These are phyloP conservation scores for Penicillium sp. DNA, from an alignment of 2,329 filamentous ascomycete genomes.

Conservation along the genomic window DNA sequence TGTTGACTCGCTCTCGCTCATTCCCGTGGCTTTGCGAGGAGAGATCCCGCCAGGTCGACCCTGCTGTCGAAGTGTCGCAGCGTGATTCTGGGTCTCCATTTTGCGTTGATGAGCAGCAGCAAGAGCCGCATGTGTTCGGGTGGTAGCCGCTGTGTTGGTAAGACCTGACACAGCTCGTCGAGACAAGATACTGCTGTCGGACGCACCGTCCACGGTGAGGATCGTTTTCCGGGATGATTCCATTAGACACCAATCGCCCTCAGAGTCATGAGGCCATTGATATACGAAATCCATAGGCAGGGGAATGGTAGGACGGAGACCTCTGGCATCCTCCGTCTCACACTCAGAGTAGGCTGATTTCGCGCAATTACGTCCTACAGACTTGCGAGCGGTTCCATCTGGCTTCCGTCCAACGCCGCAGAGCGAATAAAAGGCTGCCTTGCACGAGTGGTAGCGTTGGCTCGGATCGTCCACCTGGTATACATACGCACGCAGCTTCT, in stretches of 20 bases:
- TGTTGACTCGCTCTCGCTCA: constrained; percentile 22
- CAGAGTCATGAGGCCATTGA: constrained; percentile 40
- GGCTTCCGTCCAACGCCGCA: constrained; percentile 47
- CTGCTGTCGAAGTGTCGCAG: constrained; percentile 49
- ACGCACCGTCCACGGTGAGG: constrained; percentile 25
- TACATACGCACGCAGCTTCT: constrained; percentile 37
- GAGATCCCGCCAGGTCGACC: constrained; percentile 36
- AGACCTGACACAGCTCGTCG: constrained; percentile 28
- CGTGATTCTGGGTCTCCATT: constrained; percentile 46
- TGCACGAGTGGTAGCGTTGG: constrained; percentile 41
- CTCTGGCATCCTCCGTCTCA: constrained; percentile 45
- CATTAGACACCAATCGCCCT: constrained; percentile 43
- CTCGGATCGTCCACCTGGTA: constrained; percentile 36
- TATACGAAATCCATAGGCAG: constrained; percentile 48
- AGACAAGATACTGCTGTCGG: constrained; percentile 30
- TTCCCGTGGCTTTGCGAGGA: constrained; percentile 26
- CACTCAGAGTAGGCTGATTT: constrained; percentile 50
- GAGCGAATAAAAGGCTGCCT: constrained; percentile 44
- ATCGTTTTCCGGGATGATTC: constrained; percentile 16
- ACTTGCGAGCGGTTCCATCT: constrained; percentile 42
- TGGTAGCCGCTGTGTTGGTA: constrained; percentile 29
- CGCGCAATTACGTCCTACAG: constrained; percentile 46
- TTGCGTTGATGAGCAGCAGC: constrained; percentile 42
- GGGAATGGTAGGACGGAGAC: constrained; percentile 47
- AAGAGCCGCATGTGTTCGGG: constrained; percentile 41